Conservation (phyloP, 768 basidiomycete genomes). For the Mycena crocata region DNA sequence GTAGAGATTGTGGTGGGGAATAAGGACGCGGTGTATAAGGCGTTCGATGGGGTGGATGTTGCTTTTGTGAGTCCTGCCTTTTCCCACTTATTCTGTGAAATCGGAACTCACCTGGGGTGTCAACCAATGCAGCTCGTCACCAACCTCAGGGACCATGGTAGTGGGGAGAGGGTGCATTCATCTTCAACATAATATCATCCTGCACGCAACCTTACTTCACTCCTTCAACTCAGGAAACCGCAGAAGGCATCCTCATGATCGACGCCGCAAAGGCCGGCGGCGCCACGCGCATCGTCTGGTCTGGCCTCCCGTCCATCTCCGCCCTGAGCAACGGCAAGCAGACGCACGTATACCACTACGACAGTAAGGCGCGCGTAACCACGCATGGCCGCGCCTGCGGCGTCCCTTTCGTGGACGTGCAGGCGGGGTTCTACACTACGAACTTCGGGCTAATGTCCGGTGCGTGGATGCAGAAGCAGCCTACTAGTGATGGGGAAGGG, state of each 20-base stretch:
- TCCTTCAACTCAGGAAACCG: slow-evolving; percentile 7
- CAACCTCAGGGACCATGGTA: slow-evolving; percentile 14
- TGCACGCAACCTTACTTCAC: too few species aligned
- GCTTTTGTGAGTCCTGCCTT: slow-evolving; percentile 11
- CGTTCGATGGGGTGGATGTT: slow-evolving; percentile 9
- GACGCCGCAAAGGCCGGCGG: slow-evolving; percentile 10
- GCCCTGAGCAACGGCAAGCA: slow-evolving; percentile 16
- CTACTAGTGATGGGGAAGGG: background rate
- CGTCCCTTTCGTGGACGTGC: slow-evolving; percentile 1
- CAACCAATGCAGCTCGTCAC: slow-evolving; percentile 14
- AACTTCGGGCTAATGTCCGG: background rate
- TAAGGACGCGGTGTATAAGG: background rate
- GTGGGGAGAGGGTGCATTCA: background rate
- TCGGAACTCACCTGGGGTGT: background rate
- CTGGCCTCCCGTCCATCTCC: background rate
- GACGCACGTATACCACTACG: slow-evolving; percentile 1
- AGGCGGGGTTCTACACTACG: slow-evolving; percentile 6
- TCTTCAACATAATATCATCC: background rate
- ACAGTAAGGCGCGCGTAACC: slow-evolving; percentile 7
- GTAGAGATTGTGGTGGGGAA: slow-evolving; percentile 6
- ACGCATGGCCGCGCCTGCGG: slow-evolving; percentile 10
- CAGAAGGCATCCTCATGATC: slow-evolving; percentile 19
- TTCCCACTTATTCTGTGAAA: too few species aligned
- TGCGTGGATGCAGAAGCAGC: too few species aligned
- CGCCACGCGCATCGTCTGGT: slow-evolving; percentile 14